These are phyloP conservation scores for Penicillium angulare DNA, from an alignment of 495 filamentous ascomycete genomes.

Conservation along the genomic window DNA sequence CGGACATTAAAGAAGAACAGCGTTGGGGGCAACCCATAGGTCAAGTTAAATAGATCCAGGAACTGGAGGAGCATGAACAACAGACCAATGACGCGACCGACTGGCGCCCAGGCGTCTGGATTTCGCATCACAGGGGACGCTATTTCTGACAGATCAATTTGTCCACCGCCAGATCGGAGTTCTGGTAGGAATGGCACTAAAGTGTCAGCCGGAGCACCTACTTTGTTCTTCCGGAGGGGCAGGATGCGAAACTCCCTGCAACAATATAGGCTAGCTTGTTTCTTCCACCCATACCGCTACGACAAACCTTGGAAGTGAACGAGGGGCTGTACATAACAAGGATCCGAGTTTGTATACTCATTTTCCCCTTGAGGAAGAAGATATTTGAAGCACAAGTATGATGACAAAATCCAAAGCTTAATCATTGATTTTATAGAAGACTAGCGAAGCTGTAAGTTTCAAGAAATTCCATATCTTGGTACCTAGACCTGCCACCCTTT, in stretches of 20 bases:
- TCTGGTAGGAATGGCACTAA: not conserved
- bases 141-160: constrained; percentile 26
- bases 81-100: not conserved
- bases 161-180: constrained; percentile 13
- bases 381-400: not conserved
- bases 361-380: no score
- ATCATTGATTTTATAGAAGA: not conserved
- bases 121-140: not conserved
- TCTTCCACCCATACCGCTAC: not conserved
- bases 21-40: not conserved
- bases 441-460: constrained; percentile 4
- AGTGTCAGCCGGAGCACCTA: not conserved
- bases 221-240: constrained; percentile 5
- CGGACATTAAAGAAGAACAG: no score
- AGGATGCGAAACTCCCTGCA: not conserved
- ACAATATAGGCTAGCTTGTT: not conserved
- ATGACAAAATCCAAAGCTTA: not conserved
- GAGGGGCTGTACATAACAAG: no score
- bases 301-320: no score
- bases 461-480: no score
- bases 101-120: not conserved
- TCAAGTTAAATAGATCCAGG: not conserved
- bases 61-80: not conserved
- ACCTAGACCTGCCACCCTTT: no score
- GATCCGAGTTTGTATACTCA: no score